phyloP scores from a whole-genome alignment of 495 filamentous ascomycete species.

The Aspergillus cristatus region DNA sequence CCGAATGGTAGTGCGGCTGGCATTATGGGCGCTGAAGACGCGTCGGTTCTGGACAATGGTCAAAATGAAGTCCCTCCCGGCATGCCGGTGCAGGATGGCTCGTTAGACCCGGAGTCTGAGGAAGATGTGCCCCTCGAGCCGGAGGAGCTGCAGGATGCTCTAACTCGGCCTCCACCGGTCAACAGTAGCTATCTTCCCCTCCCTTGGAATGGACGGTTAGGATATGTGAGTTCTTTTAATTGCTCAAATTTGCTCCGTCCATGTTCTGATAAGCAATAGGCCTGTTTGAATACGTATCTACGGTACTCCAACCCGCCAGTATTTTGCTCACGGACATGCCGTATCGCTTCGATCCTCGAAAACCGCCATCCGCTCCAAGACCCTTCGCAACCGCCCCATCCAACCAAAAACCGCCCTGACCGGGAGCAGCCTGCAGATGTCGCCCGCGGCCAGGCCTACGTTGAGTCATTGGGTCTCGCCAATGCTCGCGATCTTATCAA shows the following conservation, averaged over 20 bases:
- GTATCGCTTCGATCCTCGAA: slow-evolving; percentile 83
- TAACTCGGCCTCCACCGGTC: slow-evolving; percentile 62
- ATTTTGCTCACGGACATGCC: slow-evolving; percentile 86
- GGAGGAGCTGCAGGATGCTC: slow-evolving; percentile 38
- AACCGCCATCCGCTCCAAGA: slow-evolving; percentile 73
- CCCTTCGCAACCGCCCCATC: slow-evolving; percentile 64
- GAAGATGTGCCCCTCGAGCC: slow-evolving; percentile 31
- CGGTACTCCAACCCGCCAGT: slow-evolving; percentile 76
- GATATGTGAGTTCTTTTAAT: slow-evolving; percentile 57
- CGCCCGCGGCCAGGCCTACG: slow-evolving; percentile 55
- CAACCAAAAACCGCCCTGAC: slow-evolving; percentile 76
- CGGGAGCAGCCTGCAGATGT: slow-evolving; percentile 54
- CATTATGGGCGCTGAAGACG: neutral
- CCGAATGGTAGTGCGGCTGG: no score
- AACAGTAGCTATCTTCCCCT: slow-evolving; percentile 81
- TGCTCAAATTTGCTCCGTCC: neutral
- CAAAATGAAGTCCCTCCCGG: no score
- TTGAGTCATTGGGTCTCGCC: slow-evolving; percentile 67
- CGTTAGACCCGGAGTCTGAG: slow-evolving; percentile 40
- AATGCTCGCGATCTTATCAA: slow-evolving; percentile 80
- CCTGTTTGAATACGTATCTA: slow-evolving; percentile 89
- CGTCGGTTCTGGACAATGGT: no score
- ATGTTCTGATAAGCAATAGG: slow-evolving; percentile 37
- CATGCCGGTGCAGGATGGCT: no score
- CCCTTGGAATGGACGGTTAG: slow-evolving; percentile 87